Percentiles rank a stretch among this genome's conserved stretches.
These are phyloP conservation scores for Penicillium daleae DNA, from an alignment of 495 filamentous ascomycete species.

Conservation along the genomic window DNA sequence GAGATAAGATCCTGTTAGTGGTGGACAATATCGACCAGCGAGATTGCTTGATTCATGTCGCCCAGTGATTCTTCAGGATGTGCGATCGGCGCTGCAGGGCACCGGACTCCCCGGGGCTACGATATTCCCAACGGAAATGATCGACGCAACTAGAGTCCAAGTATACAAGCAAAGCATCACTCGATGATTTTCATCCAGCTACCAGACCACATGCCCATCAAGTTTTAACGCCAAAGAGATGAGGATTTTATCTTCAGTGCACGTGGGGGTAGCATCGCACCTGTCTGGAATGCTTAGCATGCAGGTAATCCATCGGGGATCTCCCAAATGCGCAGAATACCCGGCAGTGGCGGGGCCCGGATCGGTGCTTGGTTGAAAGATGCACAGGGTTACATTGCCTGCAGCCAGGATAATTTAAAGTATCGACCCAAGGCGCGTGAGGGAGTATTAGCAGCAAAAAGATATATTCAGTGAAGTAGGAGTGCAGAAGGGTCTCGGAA, in stretches of 20 bases:
- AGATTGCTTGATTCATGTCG: not conserved
- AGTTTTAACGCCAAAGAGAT: not conserved
- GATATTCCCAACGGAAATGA: not conserved
- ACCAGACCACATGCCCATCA: not conserved
- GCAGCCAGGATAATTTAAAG: not conserved
- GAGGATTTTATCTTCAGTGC: not conserved
- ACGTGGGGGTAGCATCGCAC: not conserved
- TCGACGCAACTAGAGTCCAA: not conserved
- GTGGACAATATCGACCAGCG: not conserved
- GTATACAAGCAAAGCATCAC: not conserved
- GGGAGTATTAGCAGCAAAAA: not conserved
- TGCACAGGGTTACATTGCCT: not conserved
- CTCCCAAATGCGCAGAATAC: not conserved
- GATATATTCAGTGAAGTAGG: not conserved
- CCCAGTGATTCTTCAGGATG: not conserved
- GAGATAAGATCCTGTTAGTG: conserved; percentile 7
- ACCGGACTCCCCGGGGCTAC: conserved; percentile 6
- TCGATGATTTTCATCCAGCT: not conserved
- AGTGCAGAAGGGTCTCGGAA: too few species aligned
- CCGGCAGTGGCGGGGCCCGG: not conserved
- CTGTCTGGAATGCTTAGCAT: conserved; percentile 1
- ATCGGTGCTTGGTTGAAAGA: not conserved
- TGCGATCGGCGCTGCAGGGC: conserved; percentile 16
- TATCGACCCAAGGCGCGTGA: not conserved
- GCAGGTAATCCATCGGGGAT: not conserved